phyloP scores from a whole-genome alignment of 306 rosid species.

The Abrus pulchellus region DNA sequence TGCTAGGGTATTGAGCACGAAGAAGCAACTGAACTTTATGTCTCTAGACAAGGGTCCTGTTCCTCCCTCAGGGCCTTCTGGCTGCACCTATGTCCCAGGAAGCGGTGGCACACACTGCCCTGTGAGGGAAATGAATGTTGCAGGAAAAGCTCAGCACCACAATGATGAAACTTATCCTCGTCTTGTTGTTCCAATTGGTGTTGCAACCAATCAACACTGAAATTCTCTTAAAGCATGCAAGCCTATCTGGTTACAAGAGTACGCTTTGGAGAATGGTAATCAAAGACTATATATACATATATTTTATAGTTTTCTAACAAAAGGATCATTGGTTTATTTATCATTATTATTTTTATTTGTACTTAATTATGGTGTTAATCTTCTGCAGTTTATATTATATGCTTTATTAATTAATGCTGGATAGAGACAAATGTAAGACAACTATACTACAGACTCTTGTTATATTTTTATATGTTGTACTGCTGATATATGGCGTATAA shows the following conservation, averaged over 20 bases:
- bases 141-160: conserved; percentile 24
- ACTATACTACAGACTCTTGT: background rate
- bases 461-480: background rate
- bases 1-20: conserved; percentile 52
- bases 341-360: background rate
- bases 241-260: background rate
- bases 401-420: background rate
- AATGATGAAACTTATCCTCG: conserved; percentile 44
- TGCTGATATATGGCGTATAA: background rate
- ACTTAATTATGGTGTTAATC: no score
- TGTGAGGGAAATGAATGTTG: conserved; percentile 56
- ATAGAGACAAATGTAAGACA: background rate
- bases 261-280: background rate
- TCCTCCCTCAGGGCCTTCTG: conserved; percentile 68
- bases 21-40: conserved; percentile 50
- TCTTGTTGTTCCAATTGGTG: conserved; percentile 48
- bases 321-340: conserved; percentile 23
- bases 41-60: conserved; percentile 67
- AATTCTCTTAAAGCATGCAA: background rate
- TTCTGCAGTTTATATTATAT: background rate
- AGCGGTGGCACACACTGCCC: conserved; percentile 70
- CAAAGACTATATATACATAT: no score
- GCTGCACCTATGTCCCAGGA: conserved; percentile 82
- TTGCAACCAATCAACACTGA: conserved; percentile 51
- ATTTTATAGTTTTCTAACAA: no score